phyloP scores from a whole-genome alignment of 768 basidiomycete genomes.

The Lepiota venenata region DNA sequence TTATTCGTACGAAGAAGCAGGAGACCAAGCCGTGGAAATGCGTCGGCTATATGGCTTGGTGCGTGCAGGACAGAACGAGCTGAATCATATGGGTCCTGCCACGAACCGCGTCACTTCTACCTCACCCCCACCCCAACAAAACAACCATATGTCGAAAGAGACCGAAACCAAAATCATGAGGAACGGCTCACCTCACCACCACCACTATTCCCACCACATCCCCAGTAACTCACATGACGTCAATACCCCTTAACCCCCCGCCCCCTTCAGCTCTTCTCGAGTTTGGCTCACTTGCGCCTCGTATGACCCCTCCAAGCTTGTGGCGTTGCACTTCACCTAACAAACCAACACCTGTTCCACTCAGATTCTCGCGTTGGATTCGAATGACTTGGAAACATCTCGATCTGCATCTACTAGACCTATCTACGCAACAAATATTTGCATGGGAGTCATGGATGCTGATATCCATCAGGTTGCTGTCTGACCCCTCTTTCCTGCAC shows the following conservation, averaged over 20 bases:
- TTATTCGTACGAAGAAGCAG: conserved; percentile 83
- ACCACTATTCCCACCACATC: conserved; percentile 19
- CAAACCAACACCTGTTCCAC: neutral
- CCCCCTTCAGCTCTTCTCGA: neutral
- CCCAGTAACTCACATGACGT: conserved; percentile 4
- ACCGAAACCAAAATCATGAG: conserved; percentile 11
- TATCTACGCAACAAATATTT: neutral
- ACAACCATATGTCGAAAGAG: conserved; percentile 1
- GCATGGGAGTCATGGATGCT: neutral
- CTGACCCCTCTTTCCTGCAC: neutral
- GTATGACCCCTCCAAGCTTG: neutral
- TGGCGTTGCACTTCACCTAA: neutral
- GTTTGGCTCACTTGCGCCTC: neutral
- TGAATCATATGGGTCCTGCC: conserved; percentile 45
- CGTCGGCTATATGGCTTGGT: conserved; percentile 44
- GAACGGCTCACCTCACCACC: conserved; percentile 5
- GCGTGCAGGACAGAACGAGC: conserved; percentile 38
- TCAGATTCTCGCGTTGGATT: neutral
- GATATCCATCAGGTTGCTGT: neutral
- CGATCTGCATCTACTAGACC: neutral
- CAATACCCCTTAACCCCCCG: conserved; percentile 1
- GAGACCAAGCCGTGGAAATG: conserved; percentile 74
- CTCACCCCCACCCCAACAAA: conserved; percentile 15
- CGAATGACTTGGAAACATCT: neutral
- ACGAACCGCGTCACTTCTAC: conserved; percentile 32